Evolutionary conservation across 805 yeast genomes (phyloP), one percentile per base, ranked within the genome.

Genomic region (Grigorovia jiainica): DNA sequence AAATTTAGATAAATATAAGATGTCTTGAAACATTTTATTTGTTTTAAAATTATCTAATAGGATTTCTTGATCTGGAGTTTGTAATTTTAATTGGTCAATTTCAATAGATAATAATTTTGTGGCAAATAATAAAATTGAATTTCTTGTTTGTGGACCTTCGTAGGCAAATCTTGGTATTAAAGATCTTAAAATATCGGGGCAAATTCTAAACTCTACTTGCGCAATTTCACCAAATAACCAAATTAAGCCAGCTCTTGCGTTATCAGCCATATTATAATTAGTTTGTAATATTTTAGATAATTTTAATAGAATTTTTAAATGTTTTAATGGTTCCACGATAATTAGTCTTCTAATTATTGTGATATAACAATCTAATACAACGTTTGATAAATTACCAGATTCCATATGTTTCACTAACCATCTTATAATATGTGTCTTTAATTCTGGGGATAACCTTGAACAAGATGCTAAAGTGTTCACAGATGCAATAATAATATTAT

Each of bases 161-260:
- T 61, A 50, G 0, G 77, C 64, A 55, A 82, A 84, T 4, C 55
- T 61, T 24, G 69, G 69, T 7, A 80, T 59, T 31, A 83, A 61
- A 11, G 65, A 63, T 41, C 96, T 69, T 42, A 87, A 64, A 2
- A 86, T 73, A 55, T 90, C 96, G 0, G 94, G 89, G 3, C 89
- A 80, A 39, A 84, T 61, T 21, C 61, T 60, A 13, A 70, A 65
- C 30, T 67, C 68, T 23, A 63, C 52, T 13, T 57, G 60, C 0
- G 80, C 70, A 55, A 79, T 81, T 54, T 92, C 97, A 4, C 97
- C 96, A 40, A 90, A 73, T 8, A 90, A 69, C 97, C 97, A 92
- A 6, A 90, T 71, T 9, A 89, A 79, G 37, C 90, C 82, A 1
- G 95, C 87, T 49, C 79, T 76, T 0, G 97, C 94, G 15, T 64